Conservation (phyloP, 2,329 filamentous ascomycete species). For the Microdochium trichocladiopsis region DNA sequence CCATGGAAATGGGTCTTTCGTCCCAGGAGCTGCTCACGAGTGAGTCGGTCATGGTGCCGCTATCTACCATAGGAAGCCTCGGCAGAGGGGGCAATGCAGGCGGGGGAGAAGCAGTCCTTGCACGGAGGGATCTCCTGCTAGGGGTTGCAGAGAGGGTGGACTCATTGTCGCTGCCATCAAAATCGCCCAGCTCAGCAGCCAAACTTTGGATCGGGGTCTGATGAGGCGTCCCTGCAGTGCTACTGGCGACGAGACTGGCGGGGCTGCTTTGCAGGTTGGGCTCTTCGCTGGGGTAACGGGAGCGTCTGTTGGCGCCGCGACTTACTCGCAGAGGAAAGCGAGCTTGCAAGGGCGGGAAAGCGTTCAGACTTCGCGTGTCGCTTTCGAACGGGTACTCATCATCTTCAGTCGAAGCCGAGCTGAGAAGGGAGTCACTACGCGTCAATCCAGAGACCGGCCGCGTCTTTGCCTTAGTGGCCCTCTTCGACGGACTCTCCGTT, state of each 20-base stretch:
- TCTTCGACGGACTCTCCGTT: conserved; percentile 59
- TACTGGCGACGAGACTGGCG: conserved; percentile 45
- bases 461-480: conserved; percentile 13
- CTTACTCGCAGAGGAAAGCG: conserved; percentile 67
- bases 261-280: conserved; percentile 51
- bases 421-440: conserved; percentile 62
- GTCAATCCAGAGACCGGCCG: conserved; percentile 9
- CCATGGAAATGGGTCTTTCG: conserved; percentile 32
- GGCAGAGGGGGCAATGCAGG: conserved; percentile 43
- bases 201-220: conserved; percentile 63
- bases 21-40: conserved; percentile 15
- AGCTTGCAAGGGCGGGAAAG: conserved; percentile 52
- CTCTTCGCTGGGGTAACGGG: conserved; percentile 55
- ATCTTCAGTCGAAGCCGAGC: conserved; percentile 83
- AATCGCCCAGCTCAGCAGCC: conserved; percentile 81
- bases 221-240: conserved; percentile 39
- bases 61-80: conserved; percentile 51
- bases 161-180: conserved; percentile 70
- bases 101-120: conserved; percentile 33
- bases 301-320: conserved; percentile 55
- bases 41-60: conserved; percentile 54
- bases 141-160: conserved; percentile 50
- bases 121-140: conserved; percentile 38
- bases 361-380: conserved; percentile 54
- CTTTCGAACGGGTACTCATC: conserved; percentile 49